Percentiles rank a stretch among this genome's conserved stretches.
These are phyloP conservation scores for Camellia granthamiana DNA, from an alignment of 148 eudicot species.

Conservation along the genomic window DNA sequence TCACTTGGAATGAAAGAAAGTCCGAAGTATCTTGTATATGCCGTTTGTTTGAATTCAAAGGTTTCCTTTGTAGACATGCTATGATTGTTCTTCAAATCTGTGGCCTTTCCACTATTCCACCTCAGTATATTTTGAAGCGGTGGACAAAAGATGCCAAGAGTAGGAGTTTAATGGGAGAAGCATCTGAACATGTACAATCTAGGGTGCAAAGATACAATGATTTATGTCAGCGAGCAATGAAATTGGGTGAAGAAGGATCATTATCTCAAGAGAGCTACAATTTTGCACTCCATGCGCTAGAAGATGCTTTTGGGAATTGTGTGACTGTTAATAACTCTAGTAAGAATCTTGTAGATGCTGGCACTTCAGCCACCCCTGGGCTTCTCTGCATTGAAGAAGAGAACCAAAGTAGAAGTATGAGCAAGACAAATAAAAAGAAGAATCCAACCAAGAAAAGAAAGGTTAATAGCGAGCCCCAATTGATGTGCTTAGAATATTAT, in stretches of 20 bases:
- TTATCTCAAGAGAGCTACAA: constrained; percentile 80
- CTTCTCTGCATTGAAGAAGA: constrained; percentile 84
- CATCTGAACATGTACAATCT: constrained; percentile 53
- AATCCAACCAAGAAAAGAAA: constrained; percentile 75
- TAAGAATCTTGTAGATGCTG: constrained; percentile 62
- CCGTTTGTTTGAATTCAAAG: constrained; percentile 84
- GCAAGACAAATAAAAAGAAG: constrained; percentile 73
- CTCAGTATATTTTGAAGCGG: constrained; percentile 77
- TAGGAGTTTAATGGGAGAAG: constrained; percentile 50
- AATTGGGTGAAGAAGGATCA: constrained; percentile 91
- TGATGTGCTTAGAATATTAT: constrained; percentile 14
- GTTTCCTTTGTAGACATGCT: constrained; percentile 90
- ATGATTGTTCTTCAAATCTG: constrained; percentile 92
- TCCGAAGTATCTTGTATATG: constrained; percentile 82
- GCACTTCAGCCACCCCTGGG: constrained; percentile 58
- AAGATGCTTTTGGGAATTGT: constrained; percentile 73
- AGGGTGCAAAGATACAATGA: constrained; percentile 82
- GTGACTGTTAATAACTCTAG: constrained; percentile 57
- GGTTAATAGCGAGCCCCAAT: constrained; percentile 35
- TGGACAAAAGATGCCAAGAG: constrained; percentile 91
- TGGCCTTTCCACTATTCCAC: constrained; percentile 71
- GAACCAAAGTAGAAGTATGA: constrained; percentile 56
- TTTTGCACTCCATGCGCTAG: constrained; percentile 63
- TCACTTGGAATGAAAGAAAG: constrained; percentile 62
- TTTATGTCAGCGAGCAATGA: constrained; percentile 72